Conservation (phyloP, 495 filamentous ascomycete genomes). For the Darksidea phi region DNA sequence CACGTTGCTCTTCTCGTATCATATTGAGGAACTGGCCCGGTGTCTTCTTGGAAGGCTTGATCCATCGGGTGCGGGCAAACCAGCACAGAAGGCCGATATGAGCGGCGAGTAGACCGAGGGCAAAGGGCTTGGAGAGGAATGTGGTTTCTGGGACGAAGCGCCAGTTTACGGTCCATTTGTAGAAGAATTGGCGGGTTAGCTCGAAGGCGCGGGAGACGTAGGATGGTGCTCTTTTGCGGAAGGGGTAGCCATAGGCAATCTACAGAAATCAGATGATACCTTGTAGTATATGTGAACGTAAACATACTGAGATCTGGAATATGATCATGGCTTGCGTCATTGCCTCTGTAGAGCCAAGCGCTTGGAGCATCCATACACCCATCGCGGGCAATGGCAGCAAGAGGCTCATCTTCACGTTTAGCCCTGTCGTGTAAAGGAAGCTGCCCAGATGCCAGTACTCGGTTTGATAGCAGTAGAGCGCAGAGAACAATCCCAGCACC, state of each 20-base stretch:
- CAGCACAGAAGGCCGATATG: conserved; percentile 65
- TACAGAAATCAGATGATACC: conserved; percentile 34
- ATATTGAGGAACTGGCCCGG: conserved; percentile 52
- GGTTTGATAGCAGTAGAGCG: conserved; percentile 73
- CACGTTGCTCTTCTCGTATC: conserved; percentile 53
- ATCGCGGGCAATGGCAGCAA: conserved; percentile 79
- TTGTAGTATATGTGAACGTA: background rate
- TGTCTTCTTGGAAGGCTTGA: conserved; percentile 49
- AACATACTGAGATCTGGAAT: conserved; percentile 65
- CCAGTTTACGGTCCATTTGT: conserved; percentile 99
- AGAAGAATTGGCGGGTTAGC: conserved; percentile 82
- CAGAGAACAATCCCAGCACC: conserved; percentile 72
- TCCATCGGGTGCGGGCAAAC: conserved; percentile 61
- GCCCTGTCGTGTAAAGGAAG: conserved; percentile 68
- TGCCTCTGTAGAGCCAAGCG: conserved; percentile 59
- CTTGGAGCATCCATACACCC: conserved; percentile 68
- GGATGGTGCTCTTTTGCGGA: conserved; percentile 65
- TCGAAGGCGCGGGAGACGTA: conserved; percentile 85
- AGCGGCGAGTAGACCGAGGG: conserved; percentile 61
- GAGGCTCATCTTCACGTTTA: conserved; percentile 93
- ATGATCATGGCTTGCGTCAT: conserved; percentile 69
- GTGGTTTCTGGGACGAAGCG: conserved; percentile 79
- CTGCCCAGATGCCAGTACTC: conserved; percentile 70
- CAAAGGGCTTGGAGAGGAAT: conserved; percentile 76
- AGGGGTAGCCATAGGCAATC: conserved; percentile 70